A percentile compares a stretch with the other conserved stretches of the same genome.
Evolutionary conservation across 805 yeast species (phyloP).

Genomic region (Scheffersomyces lignosus): DNA sequence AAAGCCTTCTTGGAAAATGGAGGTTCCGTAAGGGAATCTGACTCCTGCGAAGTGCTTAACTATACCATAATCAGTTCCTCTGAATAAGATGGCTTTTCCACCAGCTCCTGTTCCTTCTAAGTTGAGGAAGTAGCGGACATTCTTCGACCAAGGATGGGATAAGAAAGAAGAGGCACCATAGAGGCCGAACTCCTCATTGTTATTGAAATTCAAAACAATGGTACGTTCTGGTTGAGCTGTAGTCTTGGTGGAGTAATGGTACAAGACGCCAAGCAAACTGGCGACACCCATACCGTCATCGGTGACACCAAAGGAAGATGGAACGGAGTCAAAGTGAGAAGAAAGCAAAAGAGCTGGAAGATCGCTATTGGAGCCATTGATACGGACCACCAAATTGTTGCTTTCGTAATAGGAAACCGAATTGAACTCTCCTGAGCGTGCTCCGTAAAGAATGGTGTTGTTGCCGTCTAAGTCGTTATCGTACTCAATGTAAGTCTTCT

Average conservation of each 20-base stretch:
- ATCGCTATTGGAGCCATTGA: conserved; percentile 59
- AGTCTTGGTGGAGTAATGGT: conserved; percentile 34
- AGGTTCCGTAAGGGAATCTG: conserved; percentile 71
- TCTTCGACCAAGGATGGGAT: conserved; percentile 67
- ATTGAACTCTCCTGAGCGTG: conserved; percentile 44
- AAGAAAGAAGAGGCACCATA: conserved; percentile 77
- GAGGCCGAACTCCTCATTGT: conserved; percentile 86
- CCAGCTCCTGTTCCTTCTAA: conserved; percentile 95
- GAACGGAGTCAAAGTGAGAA: conserved; percentile 89
- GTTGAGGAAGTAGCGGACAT: conserved; percentile 68
- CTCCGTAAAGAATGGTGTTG: conserved; percentile 51
- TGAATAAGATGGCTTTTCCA: conserved; percentile 75
- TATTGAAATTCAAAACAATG: conserved; percentile 80
- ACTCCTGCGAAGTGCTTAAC: conserved; percentile 58
- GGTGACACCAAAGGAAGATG: conserved; percentile 83
- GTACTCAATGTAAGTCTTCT: conserved; percentile 32
- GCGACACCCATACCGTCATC: conserved; percentile 93
- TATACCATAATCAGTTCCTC: conserved; percentile 79
- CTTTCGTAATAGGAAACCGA: conserved; percentile 77
- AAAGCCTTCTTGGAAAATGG: conserved; percentile 84
- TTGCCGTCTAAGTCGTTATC: conserved; percentile 43
- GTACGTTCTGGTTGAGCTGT: conserved; percentile 65
- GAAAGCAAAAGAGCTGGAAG: conserved; percentile 72
- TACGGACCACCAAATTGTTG: conserved; percentile 72
- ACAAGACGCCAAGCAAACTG: conserved; percentile 68